Conservation (phyloP, 495 filamentous ascomycete genomes). For the Talaromyces stipitatus region DNA sequence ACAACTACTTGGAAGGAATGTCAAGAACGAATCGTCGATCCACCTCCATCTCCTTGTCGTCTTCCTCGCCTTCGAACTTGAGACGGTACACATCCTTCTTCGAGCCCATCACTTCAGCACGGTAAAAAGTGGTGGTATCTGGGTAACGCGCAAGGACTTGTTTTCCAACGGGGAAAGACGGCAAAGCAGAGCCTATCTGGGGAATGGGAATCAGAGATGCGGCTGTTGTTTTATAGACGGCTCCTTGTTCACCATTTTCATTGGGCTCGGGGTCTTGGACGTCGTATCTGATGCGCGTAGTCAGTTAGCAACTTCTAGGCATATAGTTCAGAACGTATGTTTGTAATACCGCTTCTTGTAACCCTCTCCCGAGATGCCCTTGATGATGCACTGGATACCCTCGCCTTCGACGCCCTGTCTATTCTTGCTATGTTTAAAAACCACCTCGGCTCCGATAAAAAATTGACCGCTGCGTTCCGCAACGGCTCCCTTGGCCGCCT, state of each 20-base stretch:
- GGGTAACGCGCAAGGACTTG: conserved; percentile 79
- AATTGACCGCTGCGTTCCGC: conserved; percentile 49
- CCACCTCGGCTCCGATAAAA: conserved; percentile 69
- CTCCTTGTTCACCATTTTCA: conserved; percentile 59
- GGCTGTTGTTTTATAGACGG: conserved; percentile 72
- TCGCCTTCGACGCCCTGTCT: conserved; percentile 60
- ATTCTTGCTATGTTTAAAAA: conserved; percentile 68
- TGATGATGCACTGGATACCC: conserved; percentile 84
- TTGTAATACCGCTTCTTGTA: conserved; percentile 61
- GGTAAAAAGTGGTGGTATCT: conserved; percentile 94
- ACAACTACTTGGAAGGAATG: conserved; percentile 43
- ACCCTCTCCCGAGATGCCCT: conserved; percentile 74
- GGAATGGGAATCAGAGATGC: conserved; percentile 81
- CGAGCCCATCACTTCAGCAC: conserved; percentile 78
- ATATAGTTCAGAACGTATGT: background rate
- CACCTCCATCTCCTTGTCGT: conserved; percentile 72
- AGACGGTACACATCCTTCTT: conserved; percentile 59
- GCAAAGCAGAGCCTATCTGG: conserved; percentile 44
- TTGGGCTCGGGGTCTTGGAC: conserved; percentile 92
- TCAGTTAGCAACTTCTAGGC: background rate
- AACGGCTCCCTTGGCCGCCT: conserved; percentile 36
- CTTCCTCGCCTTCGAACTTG: conserved; percentile 82
- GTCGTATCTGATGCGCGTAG: conserved; percentile 56
- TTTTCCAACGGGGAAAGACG: conserved; percentile 69
- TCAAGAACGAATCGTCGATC: conserved; percentile 75